phyloP scores from a whole-genome alignment of 2,329 filamentous ascomycete species.

The Macrophomina phaseolina region DNA sequence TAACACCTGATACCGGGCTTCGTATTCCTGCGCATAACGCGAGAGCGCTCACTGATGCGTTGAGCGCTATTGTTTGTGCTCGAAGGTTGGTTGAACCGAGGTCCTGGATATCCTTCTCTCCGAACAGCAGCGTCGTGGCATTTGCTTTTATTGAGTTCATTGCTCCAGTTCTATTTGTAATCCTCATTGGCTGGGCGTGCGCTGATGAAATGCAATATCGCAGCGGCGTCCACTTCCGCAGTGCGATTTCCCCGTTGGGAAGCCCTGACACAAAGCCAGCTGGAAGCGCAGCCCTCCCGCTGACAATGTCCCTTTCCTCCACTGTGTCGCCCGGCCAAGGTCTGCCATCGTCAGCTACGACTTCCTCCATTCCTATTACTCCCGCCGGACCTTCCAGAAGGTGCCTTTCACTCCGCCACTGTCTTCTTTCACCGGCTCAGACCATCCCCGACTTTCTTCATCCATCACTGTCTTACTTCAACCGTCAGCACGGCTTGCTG shows the following conservation, averaged over 20 bases:
- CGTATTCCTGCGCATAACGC: too few relatives aligned
- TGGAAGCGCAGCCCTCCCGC: neutral
- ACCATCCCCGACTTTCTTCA: constrained; percentile 11
- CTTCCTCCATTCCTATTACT: constrained; percentile 20
- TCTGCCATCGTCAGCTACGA: constrained; percentile 6
- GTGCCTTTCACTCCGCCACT: constrained; percentile 4
- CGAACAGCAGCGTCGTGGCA: too few relatives aligned
- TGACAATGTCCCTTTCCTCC: constrained; percentile 18
- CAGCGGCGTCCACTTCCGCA: neutral
- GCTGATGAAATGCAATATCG: too few relatives aligned
- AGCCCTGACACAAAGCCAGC: neutral
- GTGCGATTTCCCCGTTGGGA: neutral
- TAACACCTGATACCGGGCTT: too few relatives aligned
- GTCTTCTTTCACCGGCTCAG: neutral
- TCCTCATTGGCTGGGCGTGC: too few relatives aligned
- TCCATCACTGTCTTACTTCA: constrained; percentile 23
- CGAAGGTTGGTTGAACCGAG: too few relatives aligned
- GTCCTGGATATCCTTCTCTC: too few relatives aligned
- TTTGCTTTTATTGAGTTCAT: too few relatives aligned
- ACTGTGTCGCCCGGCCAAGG: neutral
- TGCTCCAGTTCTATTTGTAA: too few relatives aligned
- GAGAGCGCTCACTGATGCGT: too few relatives aligned
- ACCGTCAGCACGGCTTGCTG: constrained; percentile 23
- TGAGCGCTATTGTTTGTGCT: too few relatives aligned
- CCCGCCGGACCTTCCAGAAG: neutral